Evolutionary conservation across 2,329 filamentous ascomycete species (phyloP).

Genomic region (Rhinocladiella mackenziei): DNA sequence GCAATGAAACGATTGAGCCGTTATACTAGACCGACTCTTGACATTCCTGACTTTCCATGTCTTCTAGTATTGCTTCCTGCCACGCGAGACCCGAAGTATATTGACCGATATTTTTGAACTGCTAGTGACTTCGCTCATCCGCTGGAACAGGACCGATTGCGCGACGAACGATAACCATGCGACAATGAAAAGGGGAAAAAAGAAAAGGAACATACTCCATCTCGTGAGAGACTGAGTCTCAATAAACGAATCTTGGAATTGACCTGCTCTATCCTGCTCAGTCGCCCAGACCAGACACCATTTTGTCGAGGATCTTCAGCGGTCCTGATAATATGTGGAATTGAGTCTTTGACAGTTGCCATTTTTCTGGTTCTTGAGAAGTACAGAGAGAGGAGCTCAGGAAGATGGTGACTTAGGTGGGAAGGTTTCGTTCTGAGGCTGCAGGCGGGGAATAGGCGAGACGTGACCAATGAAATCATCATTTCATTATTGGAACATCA

Average conservation of each 20-base stretch:
- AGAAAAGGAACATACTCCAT: constrained; percentile 32
- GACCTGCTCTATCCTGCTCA: constrained; percentile 60
- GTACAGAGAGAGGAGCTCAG: not conserved
- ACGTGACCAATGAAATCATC: too few relatives aligned
- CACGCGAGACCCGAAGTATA: too few relatives aligned
- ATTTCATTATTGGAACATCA: too few relatives aligned
- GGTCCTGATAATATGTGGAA: constrained; percentile 66
- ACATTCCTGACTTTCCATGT: too few relatives aligned
- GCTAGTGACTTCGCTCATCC: too few relatives aligned
- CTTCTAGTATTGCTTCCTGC: too few relatives aligned
- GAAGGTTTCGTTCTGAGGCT: too few relatives aligned
- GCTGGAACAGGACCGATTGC: too few relatives aligned
- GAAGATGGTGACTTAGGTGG: not conserved
- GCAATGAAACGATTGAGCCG: too few relatives aligned
- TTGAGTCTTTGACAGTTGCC: constrained; percentile 34
- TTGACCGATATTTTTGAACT: too few relatives aligned
- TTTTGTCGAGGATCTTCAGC: constrained; percentile 67
- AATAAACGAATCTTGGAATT: constrained; percentile 67
- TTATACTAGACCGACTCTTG: too few relatives aligned
- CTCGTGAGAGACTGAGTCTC: constrained; percentile 55
- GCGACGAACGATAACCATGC: not conserved
- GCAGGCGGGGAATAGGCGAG: too few relatives aligned
- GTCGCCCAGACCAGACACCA: constrained; percentile 58
- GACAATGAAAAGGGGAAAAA: not conserved
- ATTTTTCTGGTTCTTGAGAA: constrained; percentile 18